These are phyloP conservation scores for Mucor racemosus DNA, from an alignment of 371 early-diverging fungal species.

Conservation along the genomic window DNA sequence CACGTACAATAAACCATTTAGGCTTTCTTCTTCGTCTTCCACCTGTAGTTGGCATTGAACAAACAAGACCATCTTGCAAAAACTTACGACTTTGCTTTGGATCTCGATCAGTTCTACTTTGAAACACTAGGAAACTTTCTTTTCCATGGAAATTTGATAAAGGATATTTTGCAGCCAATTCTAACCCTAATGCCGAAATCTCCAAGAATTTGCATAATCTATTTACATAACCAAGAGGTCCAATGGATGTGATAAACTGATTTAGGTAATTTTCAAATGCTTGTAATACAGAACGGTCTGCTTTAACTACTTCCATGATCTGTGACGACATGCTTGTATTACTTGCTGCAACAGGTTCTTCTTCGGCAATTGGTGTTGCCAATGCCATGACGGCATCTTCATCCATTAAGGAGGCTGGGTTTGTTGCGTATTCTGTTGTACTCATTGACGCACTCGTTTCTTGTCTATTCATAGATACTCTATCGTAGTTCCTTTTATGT, in stretches of 20 bases:
- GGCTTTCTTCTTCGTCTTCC: constrained; percentile 25
- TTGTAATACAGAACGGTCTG: constrained; percentile 35
- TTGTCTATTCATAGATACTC: neutral
- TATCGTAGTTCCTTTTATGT: constrained; percentile 1
- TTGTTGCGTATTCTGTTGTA: neutral
- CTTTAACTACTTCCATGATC: constrained; percentile 28
- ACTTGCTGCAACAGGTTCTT: neutral
- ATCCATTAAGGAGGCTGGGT: constrained; percentile 14
- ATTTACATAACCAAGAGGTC: constrained; percentile 44
- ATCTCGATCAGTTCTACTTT: constrained; percentile 30
- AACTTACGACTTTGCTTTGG: constrained; percentile 19
- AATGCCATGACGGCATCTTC: constrained; percentile 24
- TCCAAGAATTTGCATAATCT: constrained; percentile 65
- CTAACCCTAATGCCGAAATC: constrained; percentile 53
- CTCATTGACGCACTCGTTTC: neutral
- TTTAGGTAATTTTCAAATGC: constrained; percentile 58
- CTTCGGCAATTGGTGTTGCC: neutral
- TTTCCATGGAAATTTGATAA: constrained; percentile 59
- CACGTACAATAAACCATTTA: constrained; percentile 66
- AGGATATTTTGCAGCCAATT: constrained; percentile 44
- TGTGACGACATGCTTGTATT: constrained; percentile 9
- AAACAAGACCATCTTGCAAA: constrained; percentile 19
- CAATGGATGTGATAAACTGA: constrained; percentile 46
- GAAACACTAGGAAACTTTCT: constrained; percentile 57
- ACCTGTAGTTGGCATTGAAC: constrained; percentile 17